Percentiles rank a stretch among this genome's conserved stretches.
Conservation (phyloP, 2,329 filamentous ascomycete genomes). For the Fonsecaea pugnacius region DNA sequence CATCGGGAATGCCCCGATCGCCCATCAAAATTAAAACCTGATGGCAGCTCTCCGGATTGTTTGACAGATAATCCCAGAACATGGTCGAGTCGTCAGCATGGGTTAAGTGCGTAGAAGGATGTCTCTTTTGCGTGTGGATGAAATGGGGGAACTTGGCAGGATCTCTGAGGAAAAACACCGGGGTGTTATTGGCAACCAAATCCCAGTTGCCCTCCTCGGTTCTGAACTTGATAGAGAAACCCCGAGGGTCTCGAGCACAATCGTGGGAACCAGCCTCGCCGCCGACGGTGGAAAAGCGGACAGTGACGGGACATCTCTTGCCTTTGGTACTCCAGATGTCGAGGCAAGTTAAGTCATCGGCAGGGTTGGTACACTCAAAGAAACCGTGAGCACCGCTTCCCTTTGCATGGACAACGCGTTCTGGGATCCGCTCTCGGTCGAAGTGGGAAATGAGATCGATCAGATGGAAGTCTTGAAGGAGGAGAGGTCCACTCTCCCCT, state of each 20-base stretch:
- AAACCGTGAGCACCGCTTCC: slow-evolving; percentile 46
- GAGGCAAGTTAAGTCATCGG: slow-evolving; percentile 54
- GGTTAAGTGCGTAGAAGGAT: slow-evolving; percentile 59
- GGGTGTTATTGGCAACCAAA: slow-evolving; percentile 72
- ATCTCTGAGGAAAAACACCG: slow-evolving; percentile 69
- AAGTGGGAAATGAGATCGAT: slow-evolving; percentile 61
- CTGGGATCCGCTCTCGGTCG: slow-evolving; percentile 47
- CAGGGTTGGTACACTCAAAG: slow-evolving; percentile 52
- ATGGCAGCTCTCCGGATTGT: slow-evolving; percentile 59
- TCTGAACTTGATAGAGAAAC: slow-evolving; percentile 74
- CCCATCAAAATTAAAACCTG: slow-evolving; percentile 61
- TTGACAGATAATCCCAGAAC: slow-evolving; percentile 54
- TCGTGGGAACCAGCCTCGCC: slow-evolving; percentile 74
- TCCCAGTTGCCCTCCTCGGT: slow-evolving; percentile 77
- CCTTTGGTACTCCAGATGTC: slow-evolving; percentile 63
- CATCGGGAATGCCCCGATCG: slow-evolving; percentile 60
- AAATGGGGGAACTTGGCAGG: slow-evolving; percentile 67
- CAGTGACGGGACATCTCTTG: slow-evolving; percentile 69
- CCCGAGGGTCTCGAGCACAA: slow-evolving; percentile 71
- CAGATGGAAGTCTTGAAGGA: slow-evolving; percentile 69
- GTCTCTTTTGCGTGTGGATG: slow-evolving; percentile 64
- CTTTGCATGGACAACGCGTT: slow-evolving; percentile 53
- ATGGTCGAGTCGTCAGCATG: slow-evolving; percentile 43
- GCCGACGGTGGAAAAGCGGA: slow-evolving; percentile 76
- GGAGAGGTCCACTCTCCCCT: slow-evolving; percentile 62